These are phyloP conservation scores for Trichophyton schoenleinii DNA, from an alignment of 2,329 filamentous ascomycete species.

Conservation along the genomic window DNA sequence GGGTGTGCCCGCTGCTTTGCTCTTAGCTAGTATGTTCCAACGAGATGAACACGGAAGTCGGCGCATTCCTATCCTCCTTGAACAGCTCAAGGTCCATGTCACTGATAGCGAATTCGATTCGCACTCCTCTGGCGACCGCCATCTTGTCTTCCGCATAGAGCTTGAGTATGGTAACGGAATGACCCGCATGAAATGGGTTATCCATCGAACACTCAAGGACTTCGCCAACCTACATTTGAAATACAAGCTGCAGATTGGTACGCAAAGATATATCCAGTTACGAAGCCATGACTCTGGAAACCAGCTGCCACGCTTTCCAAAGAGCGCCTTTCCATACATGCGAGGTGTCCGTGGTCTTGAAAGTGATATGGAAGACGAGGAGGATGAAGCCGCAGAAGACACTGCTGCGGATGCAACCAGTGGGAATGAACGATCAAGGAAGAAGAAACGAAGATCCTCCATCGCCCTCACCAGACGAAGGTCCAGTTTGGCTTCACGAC, in stretches of 20 bases:
- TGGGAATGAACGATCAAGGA: conserved; percentile 50
- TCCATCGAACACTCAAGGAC: conserved; percentile 74
- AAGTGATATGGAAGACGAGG: conserved; percentile 64
- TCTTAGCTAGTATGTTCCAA: conserved; percentile 95
- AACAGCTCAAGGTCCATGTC: conserved; percentile 83
- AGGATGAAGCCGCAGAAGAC: conserved; percentile 37
- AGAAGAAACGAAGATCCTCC: conserved; percentile 42
- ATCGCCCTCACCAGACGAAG: conserved; percentile 46
- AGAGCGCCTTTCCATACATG: conserved; percentile 78
- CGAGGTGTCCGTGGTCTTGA: conserved; percentile 67
- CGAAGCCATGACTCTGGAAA: conserved; percentile 55
- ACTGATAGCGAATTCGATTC: conserved; percentile 62
- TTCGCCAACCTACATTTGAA: conserved; percentile 88
- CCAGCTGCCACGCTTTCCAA: conserved; percentile 81
- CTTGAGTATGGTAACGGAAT: conserved; percentile 92
- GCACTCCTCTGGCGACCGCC: conserved; percentile 45
- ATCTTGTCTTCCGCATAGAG: conserved; percentile 80
- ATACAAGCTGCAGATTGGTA: conserved; percentile 76
- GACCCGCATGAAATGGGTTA: conserved; percentile 92
- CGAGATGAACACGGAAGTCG: conserved; percentile 92
- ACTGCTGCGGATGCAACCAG: conserved; percentile 53
- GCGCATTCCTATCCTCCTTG: conserved; percentile 83
- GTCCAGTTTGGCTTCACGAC: conserved; percentile 38
- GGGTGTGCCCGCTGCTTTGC: conserved; percentile 81
- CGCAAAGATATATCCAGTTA: conserved; percentile 67